phyloP scores from a whole-genome alignment of 2,329 filamentous ascomycete species.

The Fonsecaea monophora region DNA sequence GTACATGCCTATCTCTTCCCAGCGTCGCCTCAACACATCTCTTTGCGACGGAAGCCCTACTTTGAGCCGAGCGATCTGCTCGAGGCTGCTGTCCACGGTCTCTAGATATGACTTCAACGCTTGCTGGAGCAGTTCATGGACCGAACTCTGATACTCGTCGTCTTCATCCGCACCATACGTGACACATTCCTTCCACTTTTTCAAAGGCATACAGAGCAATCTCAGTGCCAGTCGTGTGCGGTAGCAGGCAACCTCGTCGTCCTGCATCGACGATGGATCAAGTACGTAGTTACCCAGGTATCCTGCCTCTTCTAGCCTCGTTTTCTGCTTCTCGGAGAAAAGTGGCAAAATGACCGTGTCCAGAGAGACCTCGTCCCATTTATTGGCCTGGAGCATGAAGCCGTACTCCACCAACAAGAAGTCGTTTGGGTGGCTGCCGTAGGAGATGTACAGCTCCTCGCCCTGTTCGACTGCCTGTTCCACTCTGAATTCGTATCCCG shows the following conservation, averaged over 20 bases:
- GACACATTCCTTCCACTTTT: conserved; percentile 17
- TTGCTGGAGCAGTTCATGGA: background rate
- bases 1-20: conserved; percentile 15
- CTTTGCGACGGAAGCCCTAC: conserved; percentile 6
- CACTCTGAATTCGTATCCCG: conserved; percentile 17
- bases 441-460: conserved; percentile 29
- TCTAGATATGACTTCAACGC: conserved; percentile 4
- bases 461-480: conserved; percentile 2
- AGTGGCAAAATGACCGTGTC: conserved; percentile 23
- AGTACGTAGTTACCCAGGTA: conserved; percentile 18
- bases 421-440: conserved; percentile 31
- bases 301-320: conserved; percentile 3
- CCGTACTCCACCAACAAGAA: conserved; percentile 32
- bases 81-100: conserved; percentile 4
- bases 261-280: background rate
- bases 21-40: conserved; percentile 17
- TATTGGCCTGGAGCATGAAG: conserved; percentile 23
- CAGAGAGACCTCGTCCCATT: conserved; percentile 14
- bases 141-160: conserved; percentile 12
- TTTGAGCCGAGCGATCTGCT: conserved; percentile 8
- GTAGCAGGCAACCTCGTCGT: conserved; percentile 22
- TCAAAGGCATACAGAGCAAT: conserved; percentile 26
- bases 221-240: conserved; percentile 25
- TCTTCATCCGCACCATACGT: conserved; percentile 22
- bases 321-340: conserved; percentile 10